These are phyloP conservation scores for Acanthamoeba castellanii DNA, from an alignment of 208 protist genomes.

Conservation along the genomic window DNA sequence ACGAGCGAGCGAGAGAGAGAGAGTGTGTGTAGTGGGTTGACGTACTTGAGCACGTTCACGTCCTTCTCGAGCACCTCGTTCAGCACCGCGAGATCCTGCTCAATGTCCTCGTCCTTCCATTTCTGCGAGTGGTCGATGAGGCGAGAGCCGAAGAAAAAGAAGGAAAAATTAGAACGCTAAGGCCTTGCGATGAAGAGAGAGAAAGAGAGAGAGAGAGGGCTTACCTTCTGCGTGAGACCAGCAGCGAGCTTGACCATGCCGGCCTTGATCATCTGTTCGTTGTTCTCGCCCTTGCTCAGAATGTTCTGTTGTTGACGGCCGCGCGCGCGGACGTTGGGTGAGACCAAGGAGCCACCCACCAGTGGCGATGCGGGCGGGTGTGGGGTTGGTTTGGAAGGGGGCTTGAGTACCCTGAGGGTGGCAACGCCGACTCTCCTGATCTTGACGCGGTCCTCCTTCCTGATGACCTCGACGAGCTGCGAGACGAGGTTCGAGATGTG, in stretches of 20 bases:
- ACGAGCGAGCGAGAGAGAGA: too few relatives aligned
- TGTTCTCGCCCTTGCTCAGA: constrained; percentile 77
- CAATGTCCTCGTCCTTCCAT: constrained; percentile 86
- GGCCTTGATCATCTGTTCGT: constrained; percentile 76
- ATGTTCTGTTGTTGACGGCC: constrained; percentile 32
- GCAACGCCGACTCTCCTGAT: constrained; percentile 78
- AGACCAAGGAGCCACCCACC: too few relatives aligned
- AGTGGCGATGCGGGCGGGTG: neutral
- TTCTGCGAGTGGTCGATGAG: constrained; percentile 64
- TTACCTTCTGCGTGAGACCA: constrained; percentile 1
- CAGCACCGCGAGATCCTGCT: constrained; percentile 80
- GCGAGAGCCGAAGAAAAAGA: constrained; percentile 63
- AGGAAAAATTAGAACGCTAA: constrained; percentile 60
- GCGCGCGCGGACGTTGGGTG: too few relatives aligned
- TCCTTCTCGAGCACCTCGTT: constrained; percentile 74
- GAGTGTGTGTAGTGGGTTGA: neutral
- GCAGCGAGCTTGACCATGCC: constrained; percentile 60
- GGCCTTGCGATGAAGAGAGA: neutral
- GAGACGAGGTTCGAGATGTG: constrained; percentile 13
- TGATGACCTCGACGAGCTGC: constrained; percentile 72
- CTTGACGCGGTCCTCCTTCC: constrained; percentile 73
- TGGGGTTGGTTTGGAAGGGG: neutral
- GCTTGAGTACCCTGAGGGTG: constrained; percentile 54
- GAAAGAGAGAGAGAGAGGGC: neutral
- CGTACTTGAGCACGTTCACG: constrained; percentile 80